Percentiles rank a stretch among this genome's conserved stretches.
phyloP scores from a whole-genome alignment of 192 early-diverging fungal species.

The Geranomyces michiganensis region DNA sequence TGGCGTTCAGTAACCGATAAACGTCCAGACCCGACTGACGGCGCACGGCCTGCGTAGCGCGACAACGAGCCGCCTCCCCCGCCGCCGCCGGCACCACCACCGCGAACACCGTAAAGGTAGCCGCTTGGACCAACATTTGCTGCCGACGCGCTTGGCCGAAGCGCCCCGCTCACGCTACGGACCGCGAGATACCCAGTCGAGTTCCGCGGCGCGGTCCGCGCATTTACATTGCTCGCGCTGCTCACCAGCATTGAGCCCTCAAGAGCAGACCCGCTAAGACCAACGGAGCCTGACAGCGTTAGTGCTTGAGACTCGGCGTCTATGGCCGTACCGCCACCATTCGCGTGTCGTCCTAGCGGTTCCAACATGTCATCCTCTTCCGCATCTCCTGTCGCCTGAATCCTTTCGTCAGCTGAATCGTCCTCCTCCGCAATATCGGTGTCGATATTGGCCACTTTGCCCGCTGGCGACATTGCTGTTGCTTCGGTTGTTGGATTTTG shows the following conservation, averaged over 20 bases:
- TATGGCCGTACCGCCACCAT: background rate
- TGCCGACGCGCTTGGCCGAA: no score
- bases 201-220: background rate
- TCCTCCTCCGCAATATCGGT: background rate
- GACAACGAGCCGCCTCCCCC: no score
- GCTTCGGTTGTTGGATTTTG: background rate
- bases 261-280: background rate
- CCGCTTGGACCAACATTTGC: no score
- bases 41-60: no score
- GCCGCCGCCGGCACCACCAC: no score
- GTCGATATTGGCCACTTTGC: slow-evolving; percentile 8
- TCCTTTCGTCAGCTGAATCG: background rate
- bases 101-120: no score
- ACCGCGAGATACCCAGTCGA: background rate
- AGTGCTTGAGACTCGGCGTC: background rate
- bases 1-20: no score
- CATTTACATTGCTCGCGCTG: background rate
- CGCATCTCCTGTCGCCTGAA: slow-evolving; percentile 5
- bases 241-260: background rate
- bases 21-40: no score
- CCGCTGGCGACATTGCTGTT: background rate
- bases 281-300: background rate
- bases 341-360: background rate
- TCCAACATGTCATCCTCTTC: slow-evolving; percentile 23
- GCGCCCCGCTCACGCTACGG: background rate